These are phyloP conservation scores for Theileria annulata DNA, from an alignment of 169 alveolate genomes.

Conservation along the genomic window DNA sequence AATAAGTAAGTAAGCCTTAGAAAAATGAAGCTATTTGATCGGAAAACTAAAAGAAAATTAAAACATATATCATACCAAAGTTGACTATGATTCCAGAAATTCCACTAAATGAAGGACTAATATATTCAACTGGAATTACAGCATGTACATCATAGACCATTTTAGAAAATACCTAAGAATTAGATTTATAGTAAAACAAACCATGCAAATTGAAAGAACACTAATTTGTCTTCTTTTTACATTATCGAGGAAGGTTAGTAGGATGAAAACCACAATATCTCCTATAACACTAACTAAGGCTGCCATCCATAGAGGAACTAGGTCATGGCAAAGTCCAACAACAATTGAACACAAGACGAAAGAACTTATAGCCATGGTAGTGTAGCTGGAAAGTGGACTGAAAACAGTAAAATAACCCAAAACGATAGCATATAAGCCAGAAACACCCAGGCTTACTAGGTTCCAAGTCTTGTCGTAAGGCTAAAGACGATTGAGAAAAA, in stretches of 20 bases:
- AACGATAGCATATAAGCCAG: slow-evolving; percentile 2
- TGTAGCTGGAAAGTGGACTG: slow-evolving; percentile 46
- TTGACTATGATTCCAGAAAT: slow-evolving; percentile 44
- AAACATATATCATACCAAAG: neutral
- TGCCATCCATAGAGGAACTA: slow-evolving; percentile 52
- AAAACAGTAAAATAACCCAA: slow-evolving; percentile 20
- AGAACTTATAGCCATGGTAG: slow-evolving; percentile 48
- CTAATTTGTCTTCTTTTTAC: slow-evolving; percentile 26
- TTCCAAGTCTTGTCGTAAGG: slow-evolving; percentile 45
- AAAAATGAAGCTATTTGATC: slow-evolving; percentile 50
- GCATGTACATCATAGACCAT: slow-evolving; percentile 57
- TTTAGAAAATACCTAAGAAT: slow-evolving; percentile 35
- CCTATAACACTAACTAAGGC: slow-evolving; percentile 20
- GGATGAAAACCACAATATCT: slow-evolving; percentile 21
- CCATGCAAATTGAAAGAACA: slow-evolving; percentile 41
- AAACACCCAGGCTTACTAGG: slow-evolving; percentile 26
- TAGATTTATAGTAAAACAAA: neutral
- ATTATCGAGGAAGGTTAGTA: slow-evolving; percentile 9
- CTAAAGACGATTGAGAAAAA: neutral
- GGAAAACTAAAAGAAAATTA: slow-evolving; percentile 22
- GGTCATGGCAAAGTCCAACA: slow-evolving; percentile 53
- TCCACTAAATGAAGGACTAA: slow-evolving; percentile 60
- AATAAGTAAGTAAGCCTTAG: slow-evolving; percentile 34
- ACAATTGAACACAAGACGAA: slow-evolving; percentile 29
- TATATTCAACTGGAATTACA: slow-evolving; percentile 35